These are phyloP conservation scores for Pilatotrama ljubarskyi DNA, from an alignment of 768 basidiomycete species.

Conservation along the genomic window DNA sequence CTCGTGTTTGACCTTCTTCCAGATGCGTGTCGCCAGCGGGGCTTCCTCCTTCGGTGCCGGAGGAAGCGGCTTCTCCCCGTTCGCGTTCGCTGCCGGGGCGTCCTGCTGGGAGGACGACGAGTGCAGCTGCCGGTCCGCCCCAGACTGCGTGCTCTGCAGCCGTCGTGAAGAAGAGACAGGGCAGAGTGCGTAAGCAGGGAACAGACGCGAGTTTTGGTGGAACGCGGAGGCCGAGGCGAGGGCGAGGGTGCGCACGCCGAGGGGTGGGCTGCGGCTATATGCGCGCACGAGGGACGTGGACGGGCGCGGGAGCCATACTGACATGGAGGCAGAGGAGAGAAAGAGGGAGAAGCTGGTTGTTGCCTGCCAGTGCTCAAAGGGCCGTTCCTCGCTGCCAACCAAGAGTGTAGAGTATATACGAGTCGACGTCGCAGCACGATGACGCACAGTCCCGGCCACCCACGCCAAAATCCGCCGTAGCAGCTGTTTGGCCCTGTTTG, in stretches of 20 bases:
- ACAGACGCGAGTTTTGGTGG: constrained; percentile 2
- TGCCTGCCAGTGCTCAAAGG: not conserved
- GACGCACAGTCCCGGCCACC: constrained; percentile 20
- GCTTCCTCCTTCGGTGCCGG: constrained; percentile 42
- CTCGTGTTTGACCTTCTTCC: constrained; percentile 96
- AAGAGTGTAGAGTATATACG: not conserved
- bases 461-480: not conserved
- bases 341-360: not conserved
- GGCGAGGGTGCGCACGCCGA: constrained; percentile 20
- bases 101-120: constrained; percentile 18
- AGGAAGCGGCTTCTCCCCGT: constrained; percentile 44
- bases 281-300: constrained; percentile 45
- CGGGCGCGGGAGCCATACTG: constrained; percentile 72
- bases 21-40: constrained; percentile 61
- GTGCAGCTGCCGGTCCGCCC: constrained; percentile 12
- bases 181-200: not conserved
- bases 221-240: constrained; percentile 30
- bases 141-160: constrained; percentile 4
- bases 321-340: constrained; percentile 47
- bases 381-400: not conserved
- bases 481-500: constrained; percentile 12
- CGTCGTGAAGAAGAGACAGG: not conserved
- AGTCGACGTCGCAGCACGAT: constrained; percentile 7
- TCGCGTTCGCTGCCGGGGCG: constrained; percentile 23
- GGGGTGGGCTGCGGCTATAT: constrained; percentile 27